These are phyloP conservation scores for Asclepias syriaca DNA, from an alignment of 257 asterid genomes.

Conservation along the genomic window DNA sequence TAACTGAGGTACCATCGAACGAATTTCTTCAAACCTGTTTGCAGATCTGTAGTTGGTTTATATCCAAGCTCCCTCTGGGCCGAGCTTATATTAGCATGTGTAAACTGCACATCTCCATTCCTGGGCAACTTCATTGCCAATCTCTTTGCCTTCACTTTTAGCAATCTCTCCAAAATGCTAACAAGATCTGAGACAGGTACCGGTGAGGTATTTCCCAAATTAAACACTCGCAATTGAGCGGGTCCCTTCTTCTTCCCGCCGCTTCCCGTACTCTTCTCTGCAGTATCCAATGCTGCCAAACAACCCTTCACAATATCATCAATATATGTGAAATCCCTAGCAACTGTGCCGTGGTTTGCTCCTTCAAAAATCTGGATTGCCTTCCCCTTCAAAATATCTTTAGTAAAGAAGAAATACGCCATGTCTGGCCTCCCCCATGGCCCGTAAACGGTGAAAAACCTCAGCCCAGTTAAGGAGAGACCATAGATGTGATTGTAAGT, in stretches of 20 bases:
- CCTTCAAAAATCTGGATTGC: slow-evolving; percentile 77
- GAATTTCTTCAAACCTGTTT: slow-evolving; percentile 90
- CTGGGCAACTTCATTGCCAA: slow-evolving; percentile 79
- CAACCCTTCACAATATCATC: slow-evolving; percentile 97
- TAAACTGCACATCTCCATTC: slow-evolving; percentile 88
- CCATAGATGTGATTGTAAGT: slow-evolving; percentile 91
- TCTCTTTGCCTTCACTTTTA: slow-evolving; percentile 82
- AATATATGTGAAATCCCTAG: slow-evolving; percentile 91
- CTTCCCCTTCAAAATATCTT: slow-evolving; percentile 86
- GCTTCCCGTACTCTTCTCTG: slow-evolving; percentile 91
- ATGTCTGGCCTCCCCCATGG: slow-evolving; percentile 99
- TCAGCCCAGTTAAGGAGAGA: slow-evolving; percentile 82
- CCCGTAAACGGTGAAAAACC: slow-evolving; percentile 93
- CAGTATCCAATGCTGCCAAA: slow-evolving; percentile 84
- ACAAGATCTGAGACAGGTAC: slow-evolving; percentile 94
- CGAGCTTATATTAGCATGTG: slow-evolving; percentile 86
- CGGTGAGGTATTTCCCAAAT: slow-evolving; percentile 91
- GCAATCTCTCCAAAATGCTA: slow-evolving; percentile 79
- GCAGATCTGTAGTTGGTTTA: slow-evolving; percentile 86
- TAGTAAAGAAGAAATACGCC: slow-evolving; percentile 93
- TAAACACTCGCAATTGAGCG: slow-evolving; percentile 79
- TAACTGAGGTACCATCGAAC: slow-evolving; percentile 91
- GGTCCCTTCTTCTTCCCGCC: slow-evolving; percentile 95
- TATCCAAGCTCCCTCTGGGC: slow-evolving; percentile 89
- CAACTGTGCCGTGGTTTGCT: slow-evolving; percentile 88